Evolutionary conservation across 805 yeast genomes (phyloP).

Genomic region (Saturnispora saitoi): DNA sequence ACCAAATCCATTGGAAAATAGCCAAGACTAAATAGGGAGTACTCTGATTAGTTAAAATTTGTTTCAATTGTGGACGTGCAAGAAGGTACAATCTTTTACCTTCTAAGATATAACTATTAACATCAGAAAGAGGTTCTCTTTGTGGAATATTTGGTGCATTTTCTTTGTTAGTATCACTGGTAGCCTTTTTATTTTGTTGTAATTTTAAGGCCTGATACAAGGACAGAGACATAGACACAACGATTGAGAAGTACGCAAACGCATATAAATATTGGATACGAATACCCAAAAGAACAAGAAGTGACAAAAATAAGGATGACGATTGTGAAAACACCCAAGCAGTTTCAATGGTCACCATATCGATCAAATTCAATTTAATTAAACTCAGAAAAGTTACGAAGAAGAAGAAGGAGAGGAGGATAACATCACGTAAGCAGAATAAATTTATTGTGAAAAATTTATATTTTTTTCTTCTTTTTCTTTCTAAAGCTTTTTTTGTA

Average conservation of each 20-base stretch:
- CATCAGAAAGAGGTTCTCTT: conserved; percentile 1
- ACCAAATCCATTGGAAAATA: conserved; percentile 43
- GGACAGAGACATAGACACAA: conserved; percentile 70
- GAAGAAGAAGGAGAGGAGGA: background rate
- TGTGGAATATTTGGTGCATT: conserved; percentile 33
- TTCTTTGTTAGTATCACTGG: conserved; percentile 20
- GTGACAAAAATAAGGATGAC: conserved; percentile 34
- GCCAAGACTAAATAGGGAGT: conserved; percentile 57
- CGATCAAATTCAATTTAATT: no score
- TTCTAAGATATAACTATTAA: conserved; percentile 3
- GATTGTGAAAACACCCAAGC: conserved; percentile 61
- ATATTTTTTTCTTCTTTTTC: background rate
- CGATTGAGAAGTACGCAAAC: conserved; percentile 51
- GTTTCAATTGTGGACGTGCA: conserved; percentile 10
- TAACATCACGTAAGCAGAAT: background rate
- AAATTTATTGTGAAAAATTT: background rate
- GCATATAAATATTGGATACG: conserved; percentile 39
- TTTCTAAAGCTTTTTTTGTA: background rate
- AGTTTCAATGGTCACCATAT: conserved; percentile 6
- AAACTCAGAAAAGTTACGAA: background rate
- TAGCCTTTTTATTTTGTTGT: conserved; percentile 22
- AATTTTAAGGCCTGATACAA: conserved; percentile 43
- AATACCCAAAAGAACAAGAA: conserved; percentile 24
- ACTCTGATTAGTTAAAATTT: conserved; percentile 8
- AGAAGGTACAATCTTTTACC: conserved; percentile 1